Base-by-base conservation (phyloP, 2,329 filamentous ascomycete species). In the Aspergillus sp. region DNA sequence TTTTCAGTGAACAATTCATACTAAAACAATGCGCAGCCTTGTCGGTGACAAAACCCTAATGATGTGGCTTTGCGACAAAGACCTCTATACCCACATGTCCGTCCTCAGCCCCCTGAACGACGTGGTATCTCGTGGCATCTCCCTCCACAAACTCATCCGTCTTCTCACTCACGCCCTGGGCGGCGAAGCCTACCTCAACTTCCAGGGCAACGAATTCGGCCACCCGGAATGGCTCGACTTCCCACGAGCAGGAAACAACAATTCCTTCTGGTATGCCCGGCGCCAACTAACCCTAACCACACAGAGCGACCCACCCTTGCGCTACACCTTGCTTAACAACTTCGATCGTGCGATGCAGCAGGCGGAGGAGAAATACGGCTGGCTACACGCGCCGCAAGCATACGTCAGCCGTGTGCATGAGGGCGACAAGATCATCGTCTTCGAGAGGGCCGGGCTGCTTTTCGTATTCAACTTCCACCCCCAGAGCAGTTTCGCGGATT, bases 181-280 rank as follows among this genome's bases (percentile, higher is more conserved):
- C 49, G 93, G 93, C 46, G 93, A 98, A 69, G 93, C 91, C 35
- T 98, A 95, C 63, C 85, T 98, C 45, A 98, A 97, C 73, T 98
- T 98, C 59, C 90, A 96, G 71, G 93, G 93, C 51, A 98, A 98
- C 68, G 93, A 98, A 69, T 98, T 98, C 62, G 93, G 93, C 0
- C 93, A 98, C 64, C 93, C 93, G 0, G 93, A 98, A 69, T 98
- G 93, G 93, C 85, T 98, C 35, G 93, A 98, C 67, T 98, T 98
- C 69, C 93, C 93, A 3, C 86, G 93, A 44, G 88, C 84, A 60
- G 93, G 93, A 49, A 96, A 96, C 71, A 73, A 83, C 61, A 94
- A 95, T 70, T 93, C 86, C 41, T 96, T 90, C 76, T 91, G 88
- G 82, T 95, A 95, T 63, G 90, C 90, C 2, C 82, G 93, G 26